Evolutionary conservation across 2,329 filamentous ascomycete species (phyloP), one percentile per base, ranked within the genome.

Genomic region (Aspergillus sp.): DNA sequence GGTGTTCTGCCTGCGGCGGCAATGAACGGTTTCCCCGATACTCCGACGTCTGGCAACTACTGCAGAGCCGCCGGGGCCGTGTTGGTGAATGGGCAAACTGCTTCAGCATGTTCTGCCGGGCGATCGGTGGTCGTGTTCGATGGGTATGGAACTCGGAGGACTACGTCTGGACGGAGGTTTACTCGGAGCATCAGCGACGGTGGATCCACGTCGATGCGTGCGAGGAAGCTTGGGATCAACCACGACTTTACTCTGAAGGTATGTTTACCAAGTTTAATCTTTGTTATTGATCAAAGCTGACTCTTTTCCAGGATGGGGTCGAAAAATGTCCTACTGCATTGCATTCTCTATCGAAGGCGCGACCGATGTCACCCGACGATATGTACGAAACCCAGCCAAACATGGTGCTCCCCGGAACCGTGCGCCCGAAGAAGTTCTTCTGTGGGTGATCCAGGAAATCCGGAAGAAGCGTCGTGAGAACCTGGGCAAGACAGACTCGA

Each of bases 71-170:
- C 54, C 80, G 86, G 54, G 93, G 93, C 31, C 84, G 93, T 54
- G 86, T 86, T 48, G 93, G 93, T 49, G 93, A 98, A 72, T 97
- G 93, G 90, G 90, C 89, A 53, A 97, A 96, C 70, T 96, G 90
- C 76, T 98, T 98, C 72, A 91, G 86, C 71, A 97, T 97, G 93
- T 78, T 98, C 41, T 97, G 91, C 74, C 82, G 91, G 47, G 93
- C 93, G 5, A 82, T 97, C 10, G 91, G 91, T 39, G 88, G 86
- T 47, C 81, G 91, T 48, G 90, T 96, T 26, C 82, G 93, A 59
- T 98, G 93, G 93, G 86, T 98, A 8, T 98, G 93, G 93, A 97
- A 97, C 57, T 85, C 86, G 28, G 93, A 97, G 67, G 93, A 97
- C 65, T 88, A 96, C 61, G 88, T 96, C 27, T 98, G 93, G 93